phyloP scores from a whole-genome alignment of 768 basidiomycete genomes.

The Harrya chromipes region DNA sequence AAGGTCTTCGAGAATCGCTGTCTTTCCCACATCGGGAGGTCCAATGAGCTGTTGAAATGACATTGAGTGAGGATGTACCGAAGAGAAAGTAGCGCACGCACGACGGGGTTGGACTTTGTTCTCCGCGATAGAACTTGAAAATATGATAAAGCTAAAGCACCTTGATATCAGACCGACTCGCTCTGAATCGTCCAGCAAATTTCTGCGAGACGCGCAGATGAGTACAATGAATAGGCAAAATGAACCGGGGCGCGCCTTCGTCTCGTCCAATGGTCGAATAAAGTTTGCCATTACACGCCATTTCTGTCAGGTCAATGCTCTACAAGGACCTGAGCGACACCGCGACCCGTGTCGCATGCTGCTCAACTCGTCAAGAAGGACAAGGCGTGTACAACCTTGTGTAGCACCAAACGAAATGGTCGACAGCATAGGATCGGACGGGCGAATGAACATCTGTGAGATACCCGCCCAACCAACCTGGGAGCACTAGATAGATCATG shows the following conservation, averaged over 20 bases:
- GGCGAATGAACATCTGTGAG: constrained; percentile 29
- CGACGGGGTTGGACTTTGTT: constrained; percentile 92
- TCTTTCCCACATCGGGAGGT: constrained; percentile 90
- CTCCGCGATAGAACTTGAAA: constrained; percentile 71
- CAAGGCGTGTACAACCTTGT: constrained; percentile 27
- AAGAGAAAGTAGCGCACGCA: constrained; percentile 31
- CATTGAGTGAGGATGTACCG: background rate
- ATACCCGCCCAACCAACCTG: constrained; percentile 31
- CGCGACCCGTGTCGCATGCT: constrained; percentile 8
- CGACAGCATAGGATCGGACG: constrained; percentile 24
- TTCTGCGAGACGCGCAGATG: constrained; percentile 41
- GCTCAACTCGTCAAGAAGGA: constrained; percentile 27
- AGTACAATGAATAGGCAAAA: background rate
- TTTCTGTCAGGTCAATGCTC: constrained; percentile 82
- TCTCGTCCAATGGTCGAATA: constrained; percentile 91
- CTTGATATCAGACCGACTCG: constrained; percentile 32
- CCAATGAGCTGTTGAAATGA: constrained; percentile 57
- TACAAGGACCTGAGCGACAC: constrained; percentile 25
- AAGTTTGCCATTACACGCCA: constrained; percentile 80
- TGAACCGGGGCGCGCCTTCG: constrained; percentile 48
- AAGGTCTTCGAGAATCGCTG: constrained; percentile 87
- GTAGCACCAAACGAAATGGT: constrained; percentile 27
- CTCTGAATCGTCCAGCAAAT: constrained; percentile 91
- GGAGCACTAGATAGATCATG: constrained; percentile 20
- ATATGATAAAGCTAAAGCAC: background rate